Base-by-base conservation (phyloP, 345 rosid genomes). In the Murraya paniculata region DNA sequence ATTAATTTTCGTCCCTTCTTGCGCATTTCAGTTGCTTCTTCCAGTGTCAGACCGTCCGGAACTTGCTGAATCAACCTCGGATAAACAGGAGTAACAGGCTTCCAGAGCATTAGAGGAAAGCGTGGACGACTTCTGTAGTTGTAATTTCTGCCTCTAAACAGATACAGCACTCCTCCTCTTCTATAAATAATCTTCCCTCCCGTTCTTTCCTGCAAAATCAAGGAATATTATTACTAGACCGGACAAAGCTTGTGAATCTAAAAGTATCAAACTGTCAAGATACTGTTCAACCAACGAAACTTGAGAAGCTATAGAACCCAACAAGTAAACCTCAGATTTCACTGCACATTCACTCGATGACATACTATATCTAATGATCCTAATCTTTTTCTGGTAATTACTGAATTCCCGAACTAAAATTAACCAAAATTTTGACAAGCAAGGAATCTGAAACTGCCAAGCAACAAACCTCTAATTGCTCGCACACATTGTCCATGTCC, bases 71-170 rank as follows among this genome's bases (percentile, higher is more conserved):
- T 79, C 84, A 96, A 76, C 89, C 88, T 85, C 0, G 98, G 99
- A 81, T 93, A 93, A 77, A 92, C 84, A 66, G 98, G 98, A 35
- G 94, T 81, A 30, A 76, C 71, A 79, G 98, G 99, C 72, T 87
- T 93, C 99, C 99, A 96, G 83, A 93, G 72, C 99, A 96, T 96
- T 60, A 96, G 91, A 68, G 99, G 99, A 78, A 90, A 92, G 4
- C 81, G 92, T 0, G 95, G 98, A 35, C 93, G 90, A 80, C 87
- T 84, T 85, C 79, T 92, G 84, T 91, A 88, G 84, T 92, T 92
- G 79, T 96, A 96, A 82, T 96, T 96, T 87, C 99, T 89, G 53
- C 98, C 98, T 80, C 98, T 89, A 77, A 93, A 95, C 57, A 95
- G 94, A 62, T 77, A 95, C 45, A 95, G 24, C 64, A 89, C 90